These are phyloP conservation scores for Phytophthora europaea DNA, from an alignment of 352 stramenopile species.

Conservation along the genomic window DNA sequence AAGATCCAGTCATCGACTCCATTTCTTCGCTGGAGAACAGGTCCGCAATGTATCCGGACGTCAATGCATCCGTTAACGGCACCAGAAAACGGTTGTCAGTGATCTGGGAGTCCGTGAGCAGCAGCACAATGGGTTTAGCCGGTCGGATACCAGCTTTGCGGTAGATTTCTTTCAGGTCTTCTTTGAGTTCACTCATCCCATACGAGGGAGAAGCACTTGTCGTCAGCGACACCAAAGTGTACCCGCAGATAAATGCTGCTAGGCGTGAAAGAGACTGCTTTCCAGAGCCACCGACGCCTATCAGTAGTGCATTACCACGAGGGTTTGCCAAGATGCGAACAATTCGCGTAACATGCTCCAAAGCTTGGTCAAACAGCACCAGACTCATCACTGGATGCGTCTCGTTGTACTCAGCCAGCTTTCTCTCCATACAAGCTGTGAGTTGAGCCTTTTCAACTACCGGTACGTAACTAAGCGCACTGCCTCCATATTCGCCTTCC, in stretches of 20 bases:
- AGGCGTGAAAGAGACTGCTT: slow-evolving; percentile 94
- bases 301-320: slow-evolving; percentile 87
- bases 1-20: slow-evolving; percentile 82
- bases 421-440: slow-evolving; percentile 61
- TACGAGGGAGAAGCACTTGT: slow-evolving; percentile 71
- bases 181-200: slow-evolving; percentile 81
- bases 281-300: slow-evolving; percentile 85
- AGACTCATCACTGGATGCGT: slow-evolving; percentile 94
- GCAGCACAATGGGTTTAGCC: slow-evolving; percentile 86
- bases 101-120: slow-evolving; percentile 92
- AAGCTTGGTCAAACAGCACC: slow-evolving; percentile 93
- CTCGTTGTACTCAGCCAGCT: slow-evolving; percentile 93
- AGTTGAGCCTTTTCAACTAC: slow-evolving; percentile 66
- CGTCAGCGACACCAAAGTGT: slow-evolving; percentile 70
- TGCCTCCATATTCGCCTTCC: slow-evolving; percentile 22
- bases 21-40: slow-evolving; percentile 92
- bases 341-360: slow-evolving; percentile 92
- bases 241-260: slow-evolving; percentile 90
- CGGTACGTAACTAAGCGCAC: slow-evolving; percentile 55
- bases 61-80: slow-evolving; percentile 89
- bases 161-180: slow-evolving; percentile 93
- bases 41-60: slow-evolving; percentile 78
- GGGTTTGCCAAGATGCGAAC: slow-evolving; percentile 83
- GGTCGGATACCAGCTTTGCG: slow-evolving; percentile 88
- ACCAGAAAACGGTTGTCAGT: slow-evolving; percentile 90